A percentile compares a stretch with the other conserved stretches of the same genome.
phyloP scores from a whole-genome alignment of 768 basidiomycete species.

The Lyophyllum atratum region DNA sequence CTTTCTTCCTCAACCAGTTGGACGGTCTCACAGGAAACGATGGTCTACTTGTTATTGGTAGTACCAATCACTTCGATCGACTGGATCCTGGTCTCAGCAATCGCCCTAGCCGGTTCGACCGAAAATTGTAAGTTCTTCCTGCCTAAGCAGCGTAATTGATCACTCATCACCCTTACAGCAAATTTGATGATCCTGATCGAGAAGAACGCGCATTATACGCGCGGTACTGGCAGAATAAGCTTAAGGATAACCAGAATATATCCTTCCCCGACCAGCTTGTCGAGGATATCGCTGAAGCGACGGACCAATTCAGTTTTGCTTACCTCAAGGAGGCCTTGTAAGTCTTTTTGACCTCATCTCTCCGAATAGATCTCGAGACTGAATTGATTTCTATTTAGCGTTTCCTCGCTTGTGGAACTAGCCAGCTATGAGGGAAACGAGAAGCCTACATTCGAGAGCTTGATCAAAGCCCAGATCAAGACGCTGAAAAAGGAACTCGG shows the following conservation, averaged over 20 bases:
- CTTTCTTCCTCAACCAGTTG: constrained; percentile 87
- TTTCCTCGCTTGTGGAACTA: constrained; percentile 71
- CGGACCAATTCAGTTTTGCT: constrained; percentile 78
- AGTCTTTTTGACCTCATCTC: constrained; percentile 28
- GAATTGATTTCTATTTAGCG: constrained; percentile 41
- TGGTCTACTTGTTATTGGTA: constrained; percentile 74
- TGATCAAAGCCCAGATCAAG: constrained; percentile 62
- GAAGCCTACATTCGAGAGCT: constrained; percentile 48
- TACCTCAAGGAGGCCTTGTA: constrained; percentile 91
- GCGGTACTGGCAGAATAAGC: constrained; percentile 81
- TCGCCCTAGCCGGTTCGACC: constrained; percentile 83
- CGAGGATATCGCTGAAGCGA: constrained; percentile 57
- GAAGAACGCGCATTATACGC: constrained; percentile 69
- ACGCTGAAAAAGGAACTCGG: constrained; percentile 67
- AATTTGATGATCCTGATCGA: constrained; percentile 70
- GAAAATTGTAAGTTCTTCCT: constrained; percentile 68
- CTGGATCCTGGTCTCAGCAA: constrained; percentile 77
- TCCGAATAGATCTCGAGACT: background rate
- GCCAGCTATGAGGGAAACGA: constrained; percentile 51
- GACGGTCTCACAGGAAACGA: constrained; percentile 82
- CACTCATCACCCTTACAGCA: constrained; percentile 34
- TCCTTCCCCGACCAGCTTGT: constrained; percentile 69
- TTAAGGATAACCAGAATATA: constrained; percentile 60
- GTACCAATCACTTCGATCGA: constrained; percentile 83
- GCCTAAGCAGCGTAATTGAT: background rate